Base-by-base conservation (phyloP, 2,329 filamentous ascomycete genomes). In the Scleromitrula shiraiana region DNA sequence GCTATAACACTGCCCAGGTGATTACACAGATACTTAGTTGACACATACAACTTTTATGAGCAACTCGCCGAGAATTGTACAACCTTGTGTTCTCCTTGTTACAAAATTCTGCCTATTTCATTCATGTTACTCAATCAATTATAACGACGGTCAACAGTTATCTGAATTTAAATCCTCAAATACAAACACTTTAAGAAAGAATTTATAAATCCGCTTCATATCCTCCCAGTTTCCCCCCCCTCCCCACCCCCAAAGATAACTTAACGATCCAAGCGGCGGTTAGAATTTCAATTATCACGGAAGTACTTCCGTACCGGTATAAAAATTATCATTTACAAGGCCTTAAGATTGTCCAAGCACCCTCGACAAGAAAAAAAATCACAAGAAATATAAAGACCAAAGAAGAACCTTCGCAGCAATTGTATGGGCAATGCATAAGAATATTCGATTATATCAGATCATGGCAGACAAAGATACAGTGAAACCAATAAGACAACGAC, bases 401-500 rank as follows among this genome's bases (percentile, higher is more conserved):
- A 7, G 12, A 7, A 12, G 29, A n/a, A 12, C 10, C n/a, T 42
- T 30, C 33, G 14, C n/a, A n/a, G n/a, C n/a, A n/a, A n/a, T n/a
- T n/a, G n/a, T 10, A 7, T 15, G 14, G 12, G 43, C 37, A 38
- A 46, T 46, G 43, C 19, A 46, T 33, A 46, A 24, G 29, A 32
- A 20, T 20, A 35, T 32, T 32, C 26, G 2, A 40, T 14, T n/a
- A 30, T 24, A 46, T 27, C 43, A 46, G n/a, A 26, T 46, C 43
- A 46, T 46, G 43, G 43, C 43, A 40, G 43, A 32, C 40, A 33
- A 23, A 22, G 26, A 26, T 20, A 12, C 38, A 9, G 19, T 20
- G 22, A 43, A 29, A 5, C 29, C 1, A 33, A 19, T 10, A 20
- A 55, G 50, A 26, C 50, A 53, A 30, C 53, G 52, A 44, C 58